phyloP scores from a whole-genome alignment of 345 rosid genomes.

The Citrus mangshanensis region DNA sequence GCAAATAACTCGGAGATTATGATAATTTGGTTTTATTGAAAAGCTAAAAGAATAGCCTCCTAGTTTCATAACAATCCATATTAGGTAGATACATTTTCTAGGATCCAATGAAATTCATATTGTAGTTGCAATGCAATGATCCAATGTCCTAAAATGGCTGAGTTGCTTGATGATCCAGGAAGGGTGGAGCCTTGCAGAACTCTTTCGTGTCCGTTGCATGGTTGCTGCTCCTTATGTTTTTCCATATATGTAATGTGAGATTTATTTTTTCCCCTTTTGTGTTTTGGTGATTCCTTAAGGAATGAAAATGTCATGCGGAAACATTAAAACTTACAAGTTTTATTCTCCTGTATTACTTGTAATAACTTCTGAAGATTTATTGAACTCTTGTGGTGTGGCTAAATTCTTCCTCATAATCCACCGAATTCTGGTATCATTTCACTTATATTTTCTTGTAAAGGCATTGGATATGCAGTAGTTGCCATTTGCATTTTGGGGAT shows the following conservation, averaged over 20 bases:
- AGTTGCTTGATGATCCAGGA: slow-evolving; percentile 44
- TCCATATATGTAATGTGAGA: slow-evolving; percentile 70
- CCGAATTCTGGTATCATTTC: neutral
- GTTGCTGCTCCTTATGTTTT: slow-evolving; percentile 93
- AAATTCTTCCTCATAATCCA: neutral
- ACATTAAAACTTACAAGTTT: neutral
- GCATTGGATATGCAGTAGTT: neutral
- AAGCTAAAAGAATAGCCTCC: neutral
- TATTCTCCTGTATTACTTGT: neutral
- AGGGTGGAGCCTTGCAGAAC: slow-evolving; percentile 96
- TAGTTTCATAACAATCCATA: too few relatives aligned
- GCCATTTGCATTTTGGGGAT: neutral
- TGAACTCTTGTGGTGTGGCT: neutral
- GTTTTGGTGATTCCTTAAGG: neutral
- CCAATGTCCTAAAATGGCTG: slow-evolving; percentile 2
- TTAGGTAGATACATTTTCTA: neutral
- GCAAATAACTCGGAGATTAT: neutral
- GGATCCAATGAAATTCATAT: neutral
- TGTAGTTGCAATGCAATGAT: neutral
- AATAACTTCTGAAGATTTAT: neutral
- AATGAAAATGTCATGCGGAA: neutral
- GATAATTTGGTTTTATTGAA: neutral
- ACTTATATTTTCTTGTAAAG: neutral
- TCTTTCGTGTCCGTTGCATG: slow-evolving; percentile 59
- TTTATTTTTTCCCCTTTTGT: neutral